Base-by-base conservation (phyloP, 176 grass and related monocot species). In the Poa pratensis region DNA sequence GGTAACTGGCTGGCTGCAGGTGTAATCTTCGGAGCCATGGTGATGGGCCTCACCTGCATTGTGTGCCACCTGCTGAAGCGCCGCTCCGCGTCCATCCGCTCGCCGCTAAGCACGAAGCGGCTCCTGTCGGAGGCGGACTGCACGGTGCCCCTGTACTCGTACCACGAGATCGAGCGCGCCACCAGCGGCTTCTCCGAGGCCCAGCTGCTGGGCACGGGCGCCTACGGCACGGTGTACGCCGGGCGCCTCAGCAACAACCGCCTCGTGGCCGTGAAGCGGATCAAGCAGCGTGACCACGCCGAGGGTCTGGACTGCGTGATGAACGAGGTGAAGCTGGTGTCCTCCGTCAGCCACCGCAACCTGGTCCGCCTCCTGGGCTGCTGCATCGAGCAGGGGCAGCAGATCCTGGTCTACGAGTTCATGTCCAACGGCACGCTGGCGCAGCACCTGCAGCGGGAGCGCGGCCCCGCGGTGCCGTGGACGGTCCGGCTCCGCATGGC, bases 351-450 rank as follows among this genome's bases (percentile, higher is more conserved):
- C 89, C 92, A 94, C 86, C 48, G 76, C 73, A 82, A 89, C 89
- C 89, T 94, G 2, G 92, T 94, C 72, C 89, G 86, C 63, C 88
- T 94, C 86, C 86, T 94, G 13, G 92, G 92, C 71, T 91, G 83
- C 89, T 94, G 92, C 89, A 73, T 94, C 73, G 89, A 94, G 76
- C 83, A 75, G 9, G 89, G 86, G 17, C 86, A 89, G 71, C 92
- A 91, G 83, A 87, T 98, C 69, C 81, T 97, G 3, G 92, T 97
- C 5, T 97, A 97, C 79, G 95, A 97, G 95, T 93, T 86, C 90
- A 91, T 95, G 90, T 71, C 91, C 69, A 92, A 98, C 86, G 91
- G 95, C 67, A 89, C 86, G 54, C 92, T 94, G 35, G 83, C 92
- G 43, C 71, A 94, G 86, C 89, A 94, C 86, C 86, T 94, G 58